phyloP scores from a whole-genome alignment of 441 rosid species.

The Manihot esculenta region DNA sequence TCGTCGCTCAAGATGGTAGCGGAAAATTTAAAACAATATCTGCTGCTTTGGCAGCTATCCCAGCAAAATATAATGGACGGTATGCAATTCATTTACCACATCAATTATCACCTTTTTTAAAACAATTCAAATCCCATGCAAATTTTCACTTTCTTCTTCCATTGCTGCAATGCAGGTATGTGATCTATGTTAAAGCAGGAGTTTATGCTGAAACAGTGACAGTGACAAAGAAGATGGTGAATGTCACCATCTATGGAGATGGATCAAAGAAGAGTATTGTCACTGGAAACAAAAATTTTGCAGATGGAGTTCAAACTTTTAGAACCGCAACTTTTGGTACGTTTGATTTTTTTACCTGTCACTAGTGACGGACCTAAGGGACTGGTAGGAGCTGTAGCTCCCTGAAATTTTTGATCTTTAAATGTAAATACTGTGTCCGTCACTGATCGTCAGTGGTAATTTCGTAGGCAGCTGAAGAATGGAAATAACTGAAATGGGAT shows the following conservation, averaged over 20 bases:
- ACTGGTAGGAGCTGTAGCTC: too few species aligned
- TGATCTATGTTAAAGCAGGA: constrained; percentile 65
- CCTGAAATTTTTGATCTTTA: too few species aligned
- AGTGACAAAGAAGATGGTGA: constrained; percentile 49
- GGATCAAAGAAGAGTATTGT: constrained; percentile 70
- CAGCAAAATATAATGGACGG: constrained; percentile 51
- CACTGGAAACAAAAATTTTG: constrained; percentile 52
- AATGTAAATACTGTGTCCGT: too few species aligned
- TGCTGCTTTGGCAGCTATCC: constrained; percentile 62
- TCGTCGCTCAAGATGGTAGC: constrained; percentile 76
- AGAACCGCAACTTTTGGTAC: constrained; percentile 63
- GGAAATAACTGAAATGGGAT: background rate
- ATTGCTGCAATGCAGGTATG: constrained; percentile 40
- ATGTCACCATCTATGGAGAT: constrained; percentile 71
- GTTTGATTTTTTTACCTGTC: too few species aligned
- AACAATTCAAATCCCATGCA: too few species aligned
- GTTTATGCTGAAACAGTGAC: constrained; percentile 57
- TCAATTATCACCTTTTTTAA: too few species aligned
- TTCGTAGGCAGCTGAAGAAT: too few species aligned
- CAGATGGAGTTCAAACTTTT: constrained; percentile 54
- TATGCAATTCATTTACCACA: too few species aligned
- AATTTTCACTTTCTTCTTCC: background rate
- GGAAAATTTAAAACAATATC: constrained; percentile 62
- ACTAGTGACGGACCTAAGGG: too few species aligned
- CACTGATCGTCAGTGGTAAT: too few species aligned